Percentiles rank a stretch among this genome's conserved stretches.
Conservation (phyloP, 352 stramenopile genomes). For the Globisporangium splendens region DNA sequence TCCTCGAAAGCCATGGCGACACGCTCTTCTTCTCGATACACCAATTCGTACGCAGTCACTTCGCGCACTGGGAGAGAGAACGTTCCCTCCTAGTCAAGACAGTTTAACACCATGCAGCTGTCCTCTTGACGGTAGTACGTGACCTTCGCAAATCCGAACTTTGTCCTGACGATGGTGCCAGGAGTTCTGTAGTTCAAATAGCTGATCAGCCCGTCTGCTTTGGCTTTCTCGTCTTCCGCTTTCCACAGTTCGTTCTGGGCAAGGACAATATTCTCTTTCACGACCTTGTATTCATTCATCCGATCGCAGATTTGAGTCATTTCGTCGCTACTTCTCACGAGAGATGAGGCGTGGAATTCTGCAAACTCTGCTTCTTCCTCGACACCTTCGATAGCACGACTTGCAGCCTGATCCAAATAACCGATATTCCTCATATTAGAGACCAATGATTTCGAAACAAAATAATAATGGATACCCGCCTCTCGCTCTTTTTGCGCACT, state of each 20-base stretch:
- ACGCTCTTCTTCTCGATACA: slow-evolving; percentile 40
- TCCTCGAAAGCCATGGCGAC: slow-evolving; percentile 52
- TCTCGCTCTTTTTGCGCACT: slow-evolving; percentile 40
- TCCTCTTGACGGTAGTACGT: slow-evolving; percentile 55
- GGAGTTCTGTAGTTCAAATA: slow-evolving; percentile 37
- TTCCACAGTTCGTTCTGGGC: slow-evolving; percentile 18
- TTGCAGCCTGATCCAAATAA: slow-evolving; percentile 22
- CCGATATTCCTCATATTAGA: neutral
- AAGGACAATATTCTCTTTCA: slow-evolving; percentile 15
- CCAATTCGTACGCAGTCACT: slow-evolving; percentile 39
- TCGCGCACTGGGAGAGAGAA: slow-evolving; percentile 44
- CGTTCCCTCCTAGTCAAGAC: slow-evolving; percentile 45
- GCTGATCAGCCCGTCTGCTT: slow-evolving; percentile 26
- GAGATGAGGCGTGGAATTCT: slow-evolving; percentile 57
- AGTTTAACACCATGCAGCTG: slow-evolving; percentile 38
- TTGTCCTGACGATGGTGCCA: slow-evolving; percentile 37
- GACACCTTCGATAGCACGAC: slow-evolving; percentile 56
- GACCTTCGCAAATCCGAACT: slow-evolving; percentile 42
- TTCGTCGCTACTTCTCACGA: slow-evolving; percentile 54
- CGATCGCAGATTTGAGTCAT: slow-evolving; percentile 48
- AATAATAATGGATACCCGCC: slow-evolving; percentile 13
- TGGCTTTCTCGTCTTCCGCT: slow-evolving; percentile 14
- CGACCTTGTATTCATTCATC: slow-evolving; percentile 26
- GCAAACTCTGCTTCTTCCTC: slow-evolving; percentile 78
- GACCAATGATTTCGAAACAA: too few relatives aligned